Evolutionary conservation across 805 yeast species (phyloP), one percentile per base, ranked within the genome.

Genomic region (Candida pini): DNA sequence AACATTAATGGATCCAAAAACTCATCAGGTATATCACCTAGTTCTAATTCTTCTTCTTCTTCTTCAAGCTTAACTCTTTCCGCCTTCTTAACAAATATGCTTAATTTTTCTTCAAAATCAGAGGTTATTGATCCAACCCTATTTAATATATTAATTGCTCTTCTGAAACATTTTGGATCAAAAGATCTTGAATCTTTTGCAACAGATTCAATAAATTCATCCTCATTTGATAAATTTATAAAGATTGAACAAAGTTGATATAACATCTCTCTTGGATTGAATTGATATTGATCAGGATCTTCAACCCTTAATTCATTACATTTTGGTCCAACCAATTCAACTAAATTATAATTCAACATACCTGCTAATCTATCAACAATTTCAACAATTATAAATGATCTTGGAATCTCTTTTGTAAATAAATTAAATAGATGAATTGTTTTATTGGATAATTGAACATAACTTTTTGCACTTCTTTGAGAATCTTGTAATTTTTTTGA

Each of bases 1-100:
- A 70, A 92, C 97, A 92, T 90, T 49, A 92, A 73, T 10, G 99
- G 99, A 65, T 92, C 99, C 48, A 92, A 72, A 54, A 81, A 92
- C 57, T 92, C 97, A 55, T 92, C 98, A 1, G 99, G 99, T 13
- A 85, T 73, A 34, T 92, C 98, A 18, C 95, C 97, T 47, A 86
- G 68, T 54, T 87, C 96, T 43, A 76, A 53, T 44, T 90, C 97
- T 53, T 86, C 95, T 42, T 77, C 84, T 46, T 82, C 94, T 40
- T 83, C 90, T 10, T 64, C 64, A 20, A 66, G 48, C 50, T 76
- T 73, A 33, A 76, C 72, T 26, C 58, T 53, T 41, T 82, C 81
- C 0, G 94, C 95, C n/a, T 61, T 61, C 21, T 70, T 62, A 1
- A 79, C 83, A 57, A 92, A 87, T 10, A 59, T 54, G 17, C 56